These are phyloP conservation scores for Plantago lanceolata DNA, from an alignment of 305 asterid species.

Conservation along the genomic window DNA sequence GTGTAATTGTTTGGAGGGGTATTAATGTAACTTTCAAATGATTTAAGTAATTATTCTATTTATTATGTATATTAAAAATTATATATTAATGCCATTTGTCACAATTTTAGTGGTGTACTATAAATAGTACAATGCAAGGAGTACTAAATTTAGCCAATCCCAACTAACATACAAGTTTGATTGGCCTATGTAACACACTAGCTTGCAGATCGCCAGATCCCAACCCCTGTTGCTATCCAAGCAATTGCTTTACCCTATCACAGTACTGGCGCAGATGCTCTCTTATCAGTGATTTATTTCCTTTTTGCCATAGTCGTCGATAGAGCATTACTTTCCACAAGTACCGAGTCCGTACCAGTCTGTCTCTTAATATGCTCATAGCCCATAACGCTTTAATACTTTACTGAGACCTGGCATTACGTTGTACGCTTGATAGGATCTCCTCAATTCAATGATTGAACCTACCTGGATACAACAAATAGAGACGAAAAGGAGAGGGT, in stretches of 20 bases:
- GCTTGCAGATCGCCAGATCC: neutral
- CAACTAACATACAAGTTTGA: neutral
- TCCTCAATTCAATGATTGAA: slow-evolving; percentile 81
- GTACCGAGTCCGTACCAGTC: neutral
- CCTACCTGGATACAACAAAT: slow-evolving; percentile 59
- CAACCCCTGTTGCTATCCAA: neutral
- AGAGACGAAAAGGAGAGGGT: neutral
- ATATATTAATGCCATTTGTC: too few species aligned
- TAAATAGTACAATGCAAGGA: too few species aligned
- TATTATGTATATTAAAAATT: too few species aligned
- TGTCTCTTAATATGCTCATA: slow-evolving; percentile 25
- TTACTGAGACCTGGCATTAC: slow-evolving; percentile 88
- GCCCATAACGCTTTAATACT: slow-evolving; percentile 72
- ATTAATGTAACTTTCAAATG: too few species aligned
- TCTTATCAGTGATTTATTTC: neutral
- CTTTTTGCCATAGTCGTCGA: neutral
- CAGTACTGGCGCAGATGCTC: neutral
- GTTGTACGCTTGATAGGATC: slow-evolving; percentile 95
- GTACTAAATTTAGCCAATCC: too few species aligned
- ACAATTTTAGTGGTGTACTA: too few species aligned
- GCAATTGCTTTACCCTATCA: neutral
- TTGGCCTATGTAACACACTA: neutral
- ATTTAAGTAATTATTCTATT: too few species aligned
- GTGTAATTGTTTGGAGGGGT: too few species aligned
- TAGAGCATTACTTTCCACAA: neutral